phyloP scores from a whole-genome alignment of 2,329 filamentous ascomycete species.

The Aspergillus tanneri region DNA sequence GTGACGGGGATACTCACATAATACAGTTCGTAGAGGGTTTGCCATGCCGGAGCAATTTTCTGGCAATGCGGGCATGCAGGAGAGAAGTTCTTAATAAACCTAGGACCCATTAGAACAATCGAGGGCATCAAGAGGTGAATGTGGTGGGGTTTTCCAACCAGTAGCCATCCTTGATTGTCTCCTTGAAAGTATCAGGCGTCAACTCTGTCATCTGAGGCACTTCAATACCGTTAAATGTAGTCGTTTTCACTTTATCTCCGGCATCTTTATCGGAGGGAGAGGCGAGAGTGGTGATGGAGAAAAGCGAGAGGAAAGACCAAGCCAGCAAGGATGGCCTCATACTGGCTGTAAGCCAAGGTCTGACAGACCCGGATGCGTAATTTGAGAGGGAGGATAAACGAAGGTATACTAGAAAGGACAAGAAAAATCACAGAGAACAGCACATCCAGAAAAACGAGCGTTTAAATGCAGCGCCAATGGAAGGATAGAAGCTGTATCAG shows the following conservation, averaged over 20 bases:
- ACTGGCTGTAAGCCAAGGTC: slow-evolving; percentile 24
- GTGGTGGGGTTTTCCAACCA: slow-evolving; percentile 43
- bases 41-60: slow-evolving; percentile 77
- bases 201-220: slow-evolving; percentile 53
- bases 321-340: slow-evolving; percentile 41
- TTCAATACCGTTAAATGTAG: slow-evolving; percentile 52
- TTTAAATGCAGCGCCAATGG: slow-evolving; percentile 13
- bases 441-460: slow-evolving; percentile 25
- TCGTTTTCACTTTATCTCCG: slow-evolving; percentile 28
- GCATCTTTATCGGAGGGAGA: slow-evolving; percentile 24
- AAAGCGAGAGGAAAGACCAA: slow-evolving; percentile 40
- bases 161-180: slow-evolving; percentile 52
- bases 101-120: slow-evolving; percentile 27
- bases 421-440: slow-evolving; percentile 26
- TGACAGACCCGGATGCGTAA: slow-evolving; percentile 14
- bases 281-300: slow-evolving; percentile 36
- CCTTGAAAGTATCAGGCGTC: slow-evolving; percentile 48
- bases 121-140: neutral
- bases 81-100: slow-evolving; percentile 56
- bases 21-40: slow-evolving; percentile 95
- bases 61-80: slow-evolving; percentile 68
- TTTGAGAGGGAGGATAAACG: slow-evolving; percentile 20
- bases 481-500: slow-evolving; percentile 11
- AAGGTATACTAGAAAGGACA: slow-evolving; percentile 5
- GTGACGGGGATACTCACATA: slow-evolving; percentile 42